Evolutionary conservation across 73 alveolate species (phyloP).

Genomic region (Stentor coeruleus): DNA sequence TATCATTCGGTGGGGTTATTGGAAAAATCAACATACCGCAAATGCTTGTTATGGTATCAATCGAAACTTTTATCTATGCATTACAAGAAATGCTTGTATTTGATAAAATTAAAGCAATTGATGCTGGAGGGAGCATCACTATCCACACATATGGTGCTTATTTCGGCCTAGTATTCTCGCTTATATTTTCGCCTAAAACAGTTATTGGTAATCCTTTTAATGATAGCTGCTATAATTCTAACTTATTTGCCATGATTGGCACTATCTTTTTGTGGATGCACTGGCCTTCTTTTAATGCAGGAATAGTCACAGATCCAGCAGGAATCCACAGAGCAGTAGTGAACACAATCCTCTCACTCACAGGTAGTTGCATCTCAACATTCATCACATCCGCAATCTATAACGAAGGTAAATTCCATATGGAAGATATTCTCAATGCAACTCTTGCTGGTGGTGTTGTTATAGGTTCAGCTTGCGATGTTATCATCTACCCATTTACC

Average conservation of each 20-base stretch:
- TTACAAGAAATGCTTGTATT: constrained; percentile 27
- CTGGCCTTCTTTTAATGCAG: constrained; percentile 89
- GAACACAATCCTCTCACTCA: constrained; percentile 70
- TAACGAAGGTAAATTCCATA: constrained; percentile 51
- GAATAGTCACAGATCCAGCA: constrained; percentile 50
- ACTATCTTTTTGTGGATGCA: constrained; percentile 81
- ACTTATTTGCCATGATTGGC: constrained; percentile 75
- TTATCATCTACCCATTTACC: constrained; percentile 45
- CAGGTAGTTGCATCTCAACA: constrained; percentile 52
- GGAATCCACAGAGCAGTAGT: constrained; percentile 59
- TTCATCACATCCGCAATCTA: constrained; percentile 49
- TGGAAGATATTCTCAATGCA: constrained; percentile 76
- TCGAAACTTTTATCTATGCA: constrained; percentile 55
- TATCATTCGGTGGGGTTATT: constrained; percentile 66
- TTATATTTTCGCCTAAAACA: constrained; percentile 40
- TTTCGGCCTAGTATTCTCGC: constrained; percentile 71
- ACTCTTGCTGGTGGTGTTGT: constrained; percentile 88
- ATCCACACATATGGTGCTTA: constrained; percentile 86
- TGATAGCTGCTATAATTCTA: constrained; percentile 65
- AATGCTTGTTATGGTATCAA: constrained; percentile 44
- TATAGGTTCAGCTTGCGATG: constrained; percentile 47
- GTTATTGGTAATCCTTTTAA: constrained; percentile 52
- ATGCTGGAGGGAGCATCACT: constrained; percentile 83
- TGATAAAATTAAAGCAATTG: constrained; percentile 43
- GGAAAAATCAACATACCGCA: constrained; percentile 65